A percentile compares a stretch with the other conserved stretches of the same genome.
Conservation (phyloP, 345 rosid species). For the Aquilaria malaccensis region DNA sequence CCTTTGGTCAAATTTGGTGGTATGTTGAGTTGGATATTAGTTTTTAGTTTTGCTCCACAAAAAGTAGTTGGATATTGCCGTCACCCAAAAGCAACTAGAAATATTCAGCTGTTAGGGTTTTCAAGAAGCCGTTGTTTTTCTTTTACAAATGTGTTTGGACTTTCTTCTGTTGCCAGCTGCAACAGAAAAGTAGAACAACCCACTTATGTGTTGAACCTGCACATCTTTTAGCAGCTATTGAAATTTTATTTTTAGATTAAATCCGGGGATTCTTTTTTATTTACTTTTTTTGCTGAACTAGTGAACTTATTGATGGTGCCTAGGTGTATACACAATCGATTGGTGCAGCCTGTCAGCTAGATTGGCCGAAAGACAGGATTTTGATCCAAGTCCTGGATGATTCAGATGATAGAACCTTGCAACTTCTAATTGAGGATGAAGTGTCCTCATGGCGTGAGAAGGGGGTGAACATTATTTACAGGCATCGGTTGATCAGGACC, state of each 20-base stretch:
- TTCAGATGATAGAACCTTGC: slow-evolving; percentile 60
- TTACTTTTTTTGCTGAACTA: slow-evolving; percentile 1
- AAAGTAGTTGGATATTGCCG: too few relatives aligned
- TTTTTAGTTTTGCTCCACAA: too few relatives aligned
- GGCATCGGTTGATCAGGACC: slow-evolving; percentile 76
- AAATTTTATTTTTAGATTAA: background rate
- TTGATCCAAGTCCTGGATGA: slow-evolving; percentile 88
- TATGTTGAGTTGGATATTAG: too few relatives aligned
- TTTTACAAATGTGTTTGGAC: too few relatives aligned
- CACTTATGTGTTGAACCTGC: too few relatives aligned
- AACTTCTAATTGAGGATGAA: slow-evolving; percentile 68
- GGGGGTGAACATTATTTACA: slow-evolving; percentile 74
- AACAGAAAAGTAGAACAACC: too few relatives aligned
- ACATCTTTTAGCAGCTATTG: background rate
- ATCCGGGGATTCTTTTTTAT: too few relatives aligned
- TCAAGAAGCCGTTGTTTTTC: too few relatives aligned
- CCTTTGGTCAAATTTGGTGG: too few relatives aligned
- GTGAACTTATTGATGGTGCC: background rate
- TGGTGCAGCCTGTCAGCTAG: slow-evolving; percentile 72
- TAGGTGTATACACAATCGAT: slow-evolving; percentile 83
- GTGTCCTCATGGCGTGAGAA: slow-evolving; percentile 59
- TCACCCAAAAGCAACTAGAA: too few relatives aligned
- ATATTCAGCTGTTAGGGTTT: too few relatives aligned
- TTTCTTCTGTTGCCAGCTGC: too few relatives aligned
- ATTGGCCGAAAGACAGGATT: slow-evolving; percentile 81